These are phyloP conservation scores for Bolboschoenus planiculmis DNA, from an alignment of 176 grass and related monocot species.

Conservation along the genomic window DNA sequence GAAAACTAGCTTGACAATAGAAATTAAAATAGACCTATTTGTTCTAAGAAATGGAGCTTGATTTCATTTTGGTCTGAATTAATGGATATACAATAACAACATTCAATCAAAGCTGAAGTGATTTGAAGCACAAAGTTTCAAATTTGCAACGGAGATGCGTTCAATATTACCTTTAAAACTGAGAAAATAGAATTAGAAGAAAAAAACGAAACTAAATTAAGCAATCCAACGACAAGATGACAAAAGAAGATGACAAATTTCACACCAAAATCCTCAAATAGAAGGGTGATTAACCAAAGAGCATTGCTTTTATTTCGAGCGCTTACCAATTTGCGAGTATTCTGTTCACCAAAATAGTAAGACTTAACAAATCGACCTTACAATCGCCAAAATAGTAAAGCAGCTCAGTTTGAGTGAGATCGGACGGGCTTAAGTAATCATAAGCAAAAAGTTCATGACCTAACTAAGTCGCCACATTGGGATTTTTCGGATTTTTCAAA, in stretches of 20 bases:
- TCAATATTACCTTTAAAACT: constrained; percentile 5
- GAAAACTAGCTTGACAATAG: background rate
- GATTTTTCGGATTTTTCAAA: background rate
- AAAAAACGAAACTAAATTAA: constrained; percentile 8
- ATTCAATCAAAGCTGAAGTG: background rate
- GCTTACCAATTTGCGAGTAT: constrained; percentile 14
- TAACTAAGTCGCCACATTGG: constrained; percentile 12
- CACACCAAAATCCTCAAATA: constrained; percentile 7
- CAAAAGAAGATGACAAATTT: background rate
- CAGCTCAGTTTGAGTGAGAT: constrained; percentile 20
- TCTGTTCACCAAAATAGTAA: constrained; percentile 7
- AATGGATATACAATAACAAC: constrained; percentile 12
- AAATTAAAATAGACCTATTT: background rate
- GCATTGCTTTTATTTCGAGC: constrained; percentile 6
- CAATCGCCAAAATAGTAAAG: background rate
- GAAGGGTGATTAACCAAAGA: constrained; percentile 7
- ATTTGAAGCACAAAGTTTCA: background rate
- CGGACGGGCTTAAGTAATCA: background rate
- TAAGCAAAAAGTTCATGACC: background rate
- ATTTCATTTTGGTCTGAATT: background rate
- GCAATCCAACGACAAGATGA: constrained; percentile 12
- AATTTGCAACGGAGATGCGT: background rate
- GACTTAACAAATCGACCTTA: constrained; percentile 18
- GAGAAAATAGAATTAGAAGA: background rate
- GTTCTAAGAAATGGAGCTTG: background rate